Base-by-base conservation (phyloP, 1,284 basidiomycete species). In the Cryptococcus sp. region DNA sequence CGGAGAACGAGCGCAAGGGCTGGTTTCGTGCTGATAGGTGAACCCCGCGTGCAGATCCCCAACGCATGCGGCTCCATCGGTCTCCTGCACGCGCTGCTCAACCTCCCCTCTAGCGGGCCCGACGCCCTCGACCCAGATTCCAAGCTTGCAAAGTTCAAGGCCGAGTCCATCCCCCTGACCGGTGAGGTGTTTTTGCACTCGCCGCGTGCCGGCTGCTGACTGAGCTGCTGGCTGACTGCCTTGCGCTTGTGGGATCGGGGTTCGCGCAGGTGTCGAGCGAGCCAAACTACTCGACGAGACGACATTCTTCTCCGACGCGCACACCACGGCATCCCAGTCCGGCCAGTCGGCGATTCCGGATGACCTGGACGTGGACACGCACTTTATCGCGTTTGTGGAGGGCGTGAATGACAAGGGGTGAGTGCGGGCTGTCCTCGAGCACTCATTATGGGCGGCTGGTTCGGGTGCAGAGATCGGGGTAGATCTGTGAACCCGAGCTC, bases 61-160 rank as follows among this genome's bases (percentile, higher is more conserved):
- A 93, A 93, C 69, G 91, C 91, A 0, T 94, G 91, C 67, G 91
- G 91, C 2, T 92, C 91, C 0, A 92, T 94, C 66, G 91, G 86
- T 0, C 79, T 95, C 8, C 79, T 95, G 13, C 91, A 95, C 70
- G 84, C 88, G 4, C 63, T 78, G 28, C 62, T 77, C 12, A 77
- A 77, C 56, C 63, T 78, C 3, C 76, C 68, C 13, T 55, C 55
- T 33, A 42, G 51, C 9, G 68, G 68, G 3, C 59, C 64, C 16
- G 59, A 62, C 38, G 52, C 67, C 12, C 61, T 72, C 15, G 52
- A 56, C 35, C 55, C 66, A 11, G 55, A 73, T 50, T 67, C 66
- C 12, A 61, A 63, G 48, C 60, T 72, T 6, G 45, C 61, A 18
- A 61, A 71, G 54, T 78, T 78, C 67, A 76, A 76, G 59, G 60